phyloP scores from a whole-genome alignment of 768 basidiomycete species.

The Calocera cornea region DNA sequence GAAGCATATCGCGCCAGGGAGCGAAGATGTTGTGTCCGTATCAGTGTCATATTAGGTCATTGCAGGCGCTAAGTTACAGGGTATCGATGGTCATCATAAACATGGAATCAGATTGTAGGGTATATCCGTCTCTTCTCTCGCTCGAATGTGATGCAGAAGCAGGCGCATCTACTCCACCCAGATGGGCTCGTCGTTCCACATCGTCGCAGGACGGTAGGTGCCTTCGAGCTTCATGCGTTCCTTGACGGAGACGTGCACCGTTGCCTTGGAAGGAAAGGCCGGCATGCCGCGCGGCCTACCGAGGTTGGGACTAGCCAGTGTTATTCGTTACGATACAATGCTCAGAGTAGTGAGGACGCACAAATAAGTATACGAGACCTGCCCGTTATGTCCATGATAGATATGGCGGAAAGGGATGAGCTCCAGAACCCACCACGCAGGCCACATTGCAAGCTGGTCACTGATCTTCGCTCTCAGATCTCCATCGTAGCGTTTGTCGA shows the following conservation, averaged over 20 bases:
- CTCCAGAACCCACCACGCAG: not conserved
- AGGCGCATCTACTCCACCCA: not conserved
- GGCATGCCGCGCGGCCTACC: not conserved
- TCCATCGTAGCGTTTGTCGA: not conserved
- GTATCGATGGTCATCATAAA: not conserved
- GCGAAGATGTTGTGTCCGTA: not conserved
- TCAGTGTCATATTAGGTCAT: not conserved
- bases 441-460: not conserved
- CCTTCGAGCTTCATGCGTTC: not conserved
- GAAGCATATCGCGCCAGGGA: not conserved
- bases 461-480: not conserved
- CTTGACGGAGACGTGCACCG: not conserved
- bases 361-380: not conserved
- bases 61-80: not conserved
- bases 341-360: not conserved
- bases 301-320: not conserved
- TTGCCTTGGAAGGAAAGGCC: not conserved
- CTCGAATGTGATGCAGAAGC: not conserved
- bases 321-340: no score
- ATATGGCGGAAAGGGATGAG: not conserved
- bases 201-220: not conserved
- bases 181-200: not conserved
- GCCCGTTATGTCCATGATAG: not conserved
- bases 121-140: not conserved
- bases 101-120: not conserved